A percentile compares a stretch with the other conserved stretches of the same genome.
Evolutionary conservation across 1,284 basidiomycete genomes (phyloP).

Genomic region (Tilletia walkeri): DNA sequence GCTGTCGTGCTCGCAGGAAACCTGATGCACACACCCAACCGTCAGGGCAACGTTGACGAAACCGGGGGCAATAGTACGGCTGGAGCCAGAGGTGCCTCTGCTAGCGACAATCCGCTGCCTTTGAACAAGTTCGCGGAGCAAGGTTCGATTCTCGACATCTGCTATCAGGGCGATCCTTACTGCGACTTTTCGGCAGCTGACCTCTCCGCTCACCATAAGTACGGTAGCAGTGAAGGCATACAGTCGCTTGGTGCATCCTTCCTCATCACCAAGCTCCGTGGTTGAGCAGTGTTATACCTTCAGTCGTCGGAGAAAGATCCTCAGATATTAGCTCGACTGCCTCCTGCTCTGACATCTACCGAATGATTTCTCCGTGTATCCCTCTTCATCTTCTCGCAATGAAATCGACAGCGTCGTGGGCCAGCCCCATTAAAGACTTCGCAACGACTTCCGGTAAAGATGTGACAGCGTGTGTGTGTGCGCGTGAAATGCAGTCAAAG

Average conservation of each 20-base stretch:
- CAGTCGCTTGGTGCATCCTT: background rate
- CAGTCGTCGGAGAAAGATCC: no score
- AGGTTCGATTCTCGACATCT: background rate
- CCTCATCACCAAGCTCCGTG: background rate
- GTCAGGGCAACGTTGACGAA: conserved; percentile 4
- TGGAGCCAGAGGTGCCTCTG: background rate
- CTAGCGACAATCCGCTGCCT: background rate
- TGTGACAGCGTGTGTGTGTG: no score
- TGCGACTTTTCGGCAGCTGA: background rate
- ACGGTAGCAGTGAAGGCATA: background rate
- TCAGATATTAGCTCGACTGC: no score
- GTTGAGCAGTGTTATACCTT: no score
- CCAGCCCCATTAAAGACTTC: no score
- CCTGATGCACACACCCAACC: conserved; percentile 2
- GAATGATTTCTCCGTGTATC: no score
- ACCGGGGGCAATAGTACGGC: background rate
- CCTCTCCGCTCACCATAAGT: background rate
- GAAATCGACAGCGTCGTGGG: no score
- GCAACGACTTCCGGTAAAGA: no score
- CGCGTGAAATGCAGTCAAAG: no score
- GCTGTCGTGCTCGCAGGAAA: conserved; percentile 2
- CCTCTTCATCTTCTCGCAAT: no score
- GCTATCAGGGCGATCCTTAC: background rate
- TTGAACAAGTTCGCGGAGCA: background rate
- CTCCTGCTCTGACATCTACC: no score